Evolutionary conservation across 2,329 filamentous ascomycete species (phyloP).

Genomic region (Nothomitra cinnamomea): DNA sequence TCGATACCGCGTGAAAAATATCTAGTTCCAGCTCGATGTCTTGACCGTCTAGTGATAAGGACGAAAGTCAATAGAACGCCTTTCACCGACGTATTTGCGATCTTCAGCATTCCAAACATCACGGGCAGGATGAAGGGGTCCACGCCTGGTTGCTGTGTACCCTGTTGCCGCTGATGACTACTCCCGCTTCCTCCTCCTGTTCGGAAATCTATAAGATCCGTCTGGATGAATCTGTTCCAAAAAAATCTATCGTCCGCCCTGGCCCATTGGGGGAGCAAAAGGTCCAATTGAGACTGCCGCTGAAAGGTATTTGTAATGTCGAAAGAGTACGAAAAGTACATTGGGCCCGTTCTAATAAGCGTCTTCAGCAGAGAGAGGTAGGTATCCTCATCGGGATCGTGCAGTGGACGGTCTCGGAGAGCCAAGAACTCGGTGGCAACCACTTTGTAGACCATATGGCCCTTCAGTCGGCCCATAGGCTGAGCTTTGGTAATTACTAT

Average conservation of each 20-base stretch:
- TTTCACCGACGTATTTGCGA: constrained; percentile 74
- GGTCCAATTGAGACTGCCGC: constrained; percentile 65
- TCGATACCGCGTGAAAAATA: constrained; percentile 93
- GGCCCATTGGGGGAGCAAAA: constrained; percentile 65
- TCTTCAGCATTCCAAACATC: constrained; percentile 92
- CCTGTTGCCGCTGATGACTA: constrained; percentile 36
- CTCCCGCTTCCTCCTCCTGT: constrained; percentile 33
- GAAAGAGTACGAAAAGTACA: constrained; percentile 97
- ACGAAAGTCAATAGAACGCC: constrained; percentile 67
- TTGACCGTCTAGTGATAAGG: constrained; percentile 75
- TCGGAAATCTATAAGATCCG: constrained; percentile 81
- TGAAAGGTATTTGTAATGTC: constrained; percentile 97
- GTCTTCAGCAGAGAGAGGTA: constrained; percentile 71
- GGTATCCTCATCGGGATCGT: constrained; percentile 84
- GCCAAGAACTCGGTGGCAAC: constrained; percentile 83
- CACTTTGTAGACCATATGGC: constrained; percentile 92
- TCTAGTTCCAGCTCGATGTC: constrained; percentile 75
- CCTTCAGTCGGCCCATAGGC: constrained; percentile 78
- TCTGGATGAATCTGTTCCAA: constrained; percentile 90
- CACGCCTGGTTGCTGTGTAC: constrained; percentile 53
- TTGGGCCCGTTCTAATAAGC: constrained; percentile 66
- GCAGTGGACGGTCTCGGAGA: constrained; percentile 77
- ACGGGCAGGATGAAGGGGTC: constrained; percentile 91
- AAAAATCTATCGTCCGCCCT: constrained; percentile 94
- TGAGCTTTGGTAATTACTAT: constrained; percentile 91